Evolutionary conservation across 805 yeast species (phyloP).

Genomic region (Saccharomycopsis sp.): DNA sequence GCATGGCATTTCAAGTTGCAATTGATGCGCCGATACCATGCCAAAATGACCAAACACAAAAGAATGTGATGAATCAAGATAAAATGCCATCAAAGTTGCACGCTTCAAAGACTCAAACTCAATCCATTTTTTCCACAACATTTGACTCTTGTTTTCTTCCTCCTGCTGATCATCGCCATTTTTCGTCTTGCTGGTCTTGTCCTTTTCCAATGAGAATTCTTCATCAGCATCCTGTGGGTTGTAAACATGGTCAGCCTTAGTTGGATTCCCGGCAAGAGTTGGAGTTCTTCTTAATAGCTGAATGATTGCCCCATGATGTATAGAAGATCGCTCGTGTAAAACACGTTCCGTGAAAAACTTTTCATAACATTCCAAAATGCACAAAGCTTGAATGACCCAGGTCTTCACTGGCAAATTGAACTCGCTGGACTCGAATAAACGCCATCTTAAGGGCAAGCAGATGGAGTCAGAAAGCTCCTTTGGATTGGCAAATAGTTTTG

Average conservation of each 20-base stretch:
- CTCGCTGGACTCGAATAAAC: slow-evolving; percentile 53
- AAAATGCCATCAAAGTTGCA: slow-evolving; percentile 72
- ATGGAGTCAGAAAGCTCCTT: slow-evolving; percentile 22
- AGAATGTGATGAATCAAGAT: slow-evolving; percentile 71
- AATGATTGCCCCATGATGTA: slow-evolving; percentile 81
- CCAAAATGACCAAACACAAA: slow-evolving; percentile 68
- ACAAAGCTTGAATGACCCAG: slow-evolving; percentile 68
- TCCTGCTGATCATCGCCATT: too few relatives aligned
- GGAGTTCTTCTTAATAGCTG: slow-evolving; percentile 72
- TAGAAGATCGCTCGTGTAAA: slow-evolving; percentile 73
- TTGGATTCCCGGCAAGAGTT: slow-evolving; percentile 62
- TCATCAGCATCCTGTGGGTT: slow-evolving; percentile 21
- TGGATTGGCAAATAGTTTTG: slow-evolving; percentile 5
- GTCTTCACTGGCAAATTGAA: slow-evolving; percentile 69
- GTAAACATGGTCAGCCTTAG: slow-evolving; percentile 20
- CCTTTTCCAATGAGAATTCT: slow-evolving; percentile 24
- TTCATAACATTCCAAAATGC: slow-evolving; percentile 71
- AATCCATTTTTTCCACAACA: slow-evolving; percentile 55
- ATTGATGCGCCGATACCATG: slow-evolving; percentile 45
- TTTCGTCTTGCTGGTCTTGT: too few relatives aligned
- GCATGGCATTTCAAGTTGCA: slow-evolving; percentile 54
- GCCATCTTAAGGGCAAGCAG: slow-evolving; percentile 50
- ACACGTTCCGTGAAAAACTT: slow-evolving; percentile 59
- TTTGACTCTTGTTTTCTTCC: slow-evolving; percentile 25
- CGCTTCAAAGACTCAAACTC: slow-evolving; percentile 73